Percentiles rank a stretch among this genome's conserved stretches.
Evolutionary conservation across 352 stramenopile species (phyloP).

Genomic region (Globisporangium solare): DNA sequence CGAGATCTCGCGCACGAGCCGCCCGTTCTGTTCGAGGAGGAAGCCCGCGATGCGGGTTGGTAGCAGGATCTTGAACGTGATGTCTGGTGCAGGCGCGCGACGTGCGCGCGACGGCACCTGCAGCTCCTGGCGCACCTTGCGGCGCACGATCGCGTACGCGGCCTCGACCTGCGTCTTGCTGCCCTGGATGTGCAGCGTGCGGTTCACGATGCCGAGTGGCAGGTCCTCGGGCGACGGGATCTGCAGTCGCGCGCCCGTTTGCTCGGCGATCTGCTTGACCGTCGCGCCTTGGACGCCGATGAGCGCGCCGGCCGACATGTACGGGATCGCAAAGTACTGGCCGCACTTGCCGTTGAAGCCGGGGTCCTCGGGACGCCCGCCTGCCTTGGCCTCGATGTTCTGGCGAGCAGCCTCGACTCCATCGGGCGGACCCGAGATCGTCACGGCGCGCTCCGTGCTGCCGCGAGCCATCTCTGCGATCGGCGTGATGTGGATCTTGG

Average conservation of each 20-base stretch:
- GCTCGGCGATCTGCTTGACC: conserved; percentile 35
- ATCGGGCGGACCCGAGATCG: conserved; percentile 29
- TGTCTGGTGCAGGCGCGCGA: no score
- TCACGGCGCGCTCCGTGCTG: conserved; percentile 41
- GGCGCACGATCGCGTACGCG: conserved; percentile 26
- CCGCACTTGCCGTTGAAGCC: conserved; percentile 27
- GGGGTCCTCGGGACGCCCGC: conserved; percentile 30
- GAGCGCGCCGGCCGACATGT: conserved; percentile 34
- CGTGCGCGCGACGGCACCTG: no score
- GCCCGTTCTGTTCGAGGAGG: conserved; percentile 44
- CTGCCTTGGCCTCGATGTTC: conserved; percentile 35
- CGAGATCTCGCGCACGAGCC: conserved; percentile 51
- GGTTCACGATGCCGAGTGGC: conserved; percentile 59
- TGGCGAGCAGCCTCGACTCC: conserved; percentile 30
- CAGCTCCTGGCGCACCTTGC: conserved; percentile 36
- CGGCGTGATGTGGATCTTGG: conserved; percentile 36
- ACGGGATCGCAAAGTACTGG: conserved; percentile 67
- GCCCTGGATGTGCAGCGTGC: conserved; percentile 62
- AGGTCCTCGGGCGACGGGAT: conserved; percentile 43
- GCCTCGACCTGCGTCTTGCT: conserved; percentile 37
- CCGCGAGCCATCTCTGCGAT: conserved; percentile 33
- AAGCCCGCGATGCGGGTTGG: conserved; percentile 34
- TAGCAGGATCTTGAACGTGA: conserved; percentile 51
- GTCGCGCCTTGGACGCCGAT: conserved; percentile 43
- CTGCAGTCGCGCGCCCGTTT: conserved; percentile 52